Conservation (phyloP, 371 early-diverging fungal genomes). For the Parasitella parasitica region DNA sequence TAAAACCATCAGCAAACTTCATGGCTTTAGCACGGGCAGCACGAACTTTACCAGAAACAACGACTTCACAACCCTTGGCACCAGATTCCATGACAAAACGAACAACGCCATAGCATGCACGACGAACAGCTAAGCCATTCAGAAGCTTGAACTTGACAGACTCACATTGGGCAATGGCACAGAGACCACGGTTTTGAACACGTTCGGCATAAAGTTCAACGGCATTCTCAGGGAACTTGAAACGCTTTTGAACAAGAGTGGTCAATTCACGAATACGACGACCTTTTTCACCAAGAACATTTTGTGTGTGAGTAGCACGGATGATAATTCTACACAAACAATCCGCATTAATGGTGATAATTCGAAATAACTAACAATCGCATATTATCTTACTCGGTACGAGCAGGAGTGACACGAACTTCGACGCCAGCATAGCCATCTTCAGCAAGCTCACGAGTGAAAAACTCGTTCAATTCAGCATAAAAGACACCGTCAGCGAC, state of each 20-base stretch:
- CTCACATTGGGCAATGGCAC: slow-evolving; percentile 99
- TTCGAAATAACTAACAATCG: background rate
- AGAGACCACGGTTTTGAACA: slow-evolving; percentile 97
- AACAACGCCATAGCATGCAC: slow-evolving; percentile 98
- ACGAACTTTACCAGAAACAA: slow-evolving; percentile 99
- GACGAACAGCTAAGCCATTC: slow-evolving; percentile 95
- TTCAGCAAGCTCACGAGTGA: slow-evolving; percentile 90
- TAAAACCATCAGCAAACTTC: slow-evolving; percentile 99
- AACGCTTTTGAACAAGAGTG: slow-evolving; percentile 97
- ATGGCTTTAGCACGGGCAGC: slow-evolving; percentile 99
- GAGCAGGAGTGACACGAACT: slow-evolving; percentile 97
- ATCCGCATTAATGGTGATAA: no score
- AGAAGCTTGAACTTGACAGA: slow-evolving; percentile 97
- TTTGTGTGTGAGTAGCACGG: slow-evolving; percentile 98
- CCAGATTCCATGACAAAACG: slow-evolving; percentile 99
- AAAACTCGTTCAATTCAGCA: slow-evolving; percentile 99
- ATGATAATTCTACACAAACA: slow-evolving; percentile 77
- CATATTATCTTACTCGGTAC: slow-evolving; percentile 75
- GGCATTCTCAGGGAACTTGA: slow-evolving; percentile 97
- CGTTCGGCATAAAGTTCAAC: slow-evolving; percentile 99
- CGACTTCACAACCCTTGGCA: slow-evolving; percentile 99
- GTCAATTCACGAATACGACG: slow-evolving; percentile 98
- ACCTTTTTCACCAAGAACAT: slow-evolving; percentile 98
- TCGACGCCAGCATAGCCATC: slow-evolving; percentile 97
- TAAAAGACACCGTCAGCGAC: slow-evolving; percentile 99